Percentiles rank a stretch among this genome's conserved stretches.
Conservation (phyloP, 2,329 filamentous ascomycete genomes). For the Stemphylium lycopersici region DNA sequence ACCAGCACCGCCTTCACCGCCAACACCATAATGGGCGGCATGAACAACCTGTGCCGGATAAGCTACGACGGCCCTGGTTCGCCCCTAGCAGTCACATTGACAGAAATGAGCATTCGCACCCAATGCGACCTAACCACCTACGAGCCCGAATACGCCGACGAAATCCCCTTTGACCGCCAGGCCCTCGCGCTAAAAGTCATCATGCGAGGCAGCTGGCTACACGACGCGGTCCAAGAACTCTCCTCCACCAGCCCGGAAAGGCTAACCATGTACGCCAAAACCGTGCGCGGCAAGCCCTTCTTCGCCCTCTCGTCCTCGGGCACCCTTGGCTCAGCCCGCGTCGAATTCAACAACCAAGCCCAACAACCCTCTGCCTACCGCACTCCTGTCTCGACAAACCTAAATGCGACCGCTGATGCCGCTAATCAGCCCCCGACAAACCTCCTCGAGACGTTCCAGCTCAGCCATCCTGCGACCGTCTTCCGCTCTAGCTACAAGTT, state of each 20-base stretch:
- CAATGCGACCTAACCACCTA: constrained; percentile 92
- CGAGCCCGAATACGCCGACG: constrained; percentile 66
- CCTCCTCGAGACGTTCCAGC: constrained; percentile 76
- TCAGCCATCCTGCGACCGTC: constrained; percentile 47
- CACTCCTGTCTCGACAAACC: constrained; percentile 22
- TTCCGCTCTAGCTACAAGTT: constrained; percentile 78
- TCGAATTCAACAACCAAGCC: constrained; percentile 62
- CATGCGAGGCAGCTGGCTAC: constrained; percentile 77
- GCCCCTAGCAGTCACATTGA: constrained; percentile 82
- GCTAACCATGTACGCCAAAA: constrained; percentile 63
- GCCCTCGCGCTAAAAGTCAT: constrained; percentile 90
- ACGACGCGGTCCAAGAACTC: constrained; percentile 74
- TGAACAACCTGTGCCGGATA: constrained; percentile 84
- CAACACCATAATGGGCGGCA: constrained; percentile 74
- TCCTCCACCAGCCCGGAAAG: constrained; percentile 72
- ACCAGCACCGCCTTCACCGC: constrained; percentile 75
- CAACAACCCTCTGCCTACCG: constrained; percentile 19
- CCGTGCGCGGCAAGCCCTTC: constrained; percentile 59
- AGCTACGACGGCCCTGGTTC: constrained; percentile 76
- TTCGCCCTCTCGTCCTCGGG: constrained; percentile 74
- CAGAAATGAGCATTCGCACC: constrained; percentile 74
- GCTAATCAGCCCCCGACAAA: constrained; percentile 16
- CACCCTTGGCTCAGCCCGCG: constrained; percentile 64
- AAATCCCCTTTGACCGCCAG: constrained; percentile 87
- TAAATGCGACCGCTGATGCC: constrained; percentile 5